These are phyloP conservation scores for Monilinia fructicola DNA, from an alignment of 2,329 filamentous ascomycete genomes.

Conservation along the genomic window DNA sequence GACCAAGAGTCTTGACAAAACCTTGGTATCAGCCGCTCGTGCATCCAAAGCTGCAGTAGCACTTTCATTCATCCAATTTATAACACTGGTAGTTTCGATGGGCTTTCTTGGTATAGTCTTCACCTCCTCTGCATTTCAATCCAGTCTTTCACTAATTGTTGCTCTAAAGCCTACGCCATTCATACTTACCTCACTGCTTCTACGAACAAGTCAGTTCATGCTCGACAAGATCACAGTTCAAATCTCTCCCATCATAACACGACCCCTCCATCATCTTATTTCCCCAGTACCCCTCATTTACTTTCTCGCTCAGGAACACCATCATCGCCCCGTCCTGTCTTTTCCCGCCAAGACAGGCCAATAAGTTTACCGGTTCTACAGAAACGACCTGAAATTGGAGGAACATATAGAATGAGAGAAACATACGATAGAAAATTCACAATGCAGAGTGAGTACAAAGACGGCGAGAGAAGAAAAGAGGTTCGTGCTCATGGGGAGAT, in stretches of 20 bases:
- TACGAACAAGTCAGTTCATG: neutral
- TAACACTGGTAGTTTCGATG: conserved; percentile 1
- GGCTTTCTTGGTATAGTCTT: neutral
- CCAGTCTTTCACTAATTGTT: neutral
- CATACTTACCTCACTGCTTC: neutral
- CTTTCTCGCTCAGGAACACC: neutral
- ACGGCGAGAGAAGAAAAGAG: neutral
- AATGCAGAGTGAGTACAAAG: neutral
- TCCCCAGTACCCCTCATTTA: neutral
- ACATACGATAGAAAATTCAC: neutral
- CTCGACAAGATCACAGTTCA: neutral
- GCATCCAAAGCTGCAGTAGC: neutral
- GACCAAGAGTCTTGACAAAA: neutral
- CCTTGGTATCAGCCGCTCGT: neutral
- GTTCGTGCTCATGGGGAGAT: neutral
- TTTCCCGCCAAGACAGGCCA: neutral
- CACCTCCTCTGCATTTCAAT: neutral
- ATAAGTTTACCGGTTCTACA: neutral
- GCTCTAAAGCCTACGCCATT: neutral
- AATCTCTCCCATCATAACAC: neutral
- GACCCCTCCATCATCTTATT: neutral
- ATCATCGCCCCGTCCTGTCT: neutral
- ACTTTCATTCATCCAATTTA: neutral
- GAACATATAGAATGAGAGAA: neutral
- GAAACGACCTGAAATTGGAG: neutral